Evolutionary conservation across 345 rosid species (phyloP).

Genomic region (Citrus sp.): DNA sequence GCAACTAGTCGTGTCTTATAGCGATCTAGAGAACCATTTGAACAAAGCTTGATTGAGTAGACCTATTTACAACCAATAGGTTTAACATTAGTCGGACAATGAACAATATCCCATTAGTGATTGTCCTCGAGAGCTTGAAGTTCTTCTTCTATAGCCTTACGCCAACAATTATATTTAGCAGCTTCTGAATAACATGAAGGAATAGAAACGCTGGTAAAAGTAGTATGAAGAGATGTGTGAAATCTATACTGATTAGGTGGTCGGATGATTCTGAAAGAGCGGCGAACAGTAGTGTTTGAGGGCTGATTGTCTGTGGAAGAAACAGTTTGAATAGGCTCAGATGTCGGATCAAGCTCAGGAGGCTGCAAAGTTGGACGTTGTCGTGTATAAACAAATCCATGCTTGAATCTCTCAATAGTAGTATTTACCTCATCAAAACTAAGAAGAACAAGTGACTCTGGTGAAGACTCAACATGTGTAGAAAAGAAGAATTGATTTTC

Average conservation of each 20-base stretch:
- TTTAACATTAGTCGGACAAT: background rate
- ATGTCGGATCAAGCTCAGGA: background rate
- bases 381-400: too few species aligned
- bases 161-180: background rate
- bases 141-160: background rate
- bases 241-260: background rate
- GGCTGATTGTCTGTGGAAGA: background rate
- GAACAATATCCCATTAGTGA: background rate
- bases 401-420: background rate
- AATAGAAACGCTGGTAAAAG: too few species aligned
- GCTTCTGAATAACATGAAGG: background rate
- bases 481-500: background rate
- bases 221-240: too few species aligned
- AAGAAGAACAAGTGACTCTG: background rate
- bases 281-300: background rate
- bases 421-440: background rate
- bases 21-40: too few species aligned
- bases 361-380: background rate
- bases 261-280: background rate
- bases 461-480: background rate
- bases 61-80: slow-evolving; percentile 4
- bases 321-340: background rate
- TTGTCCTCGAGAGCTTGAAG: background rate
- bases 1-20: too few species aligned
- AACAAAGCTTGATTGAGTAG: background rate